A percentile compares a stretch with the other conserved stretches of the same genome.
Evolutionary conservation across 139 green algal species (phyloP).

Genomic region (Chlamydomonas incerta): DNA sequence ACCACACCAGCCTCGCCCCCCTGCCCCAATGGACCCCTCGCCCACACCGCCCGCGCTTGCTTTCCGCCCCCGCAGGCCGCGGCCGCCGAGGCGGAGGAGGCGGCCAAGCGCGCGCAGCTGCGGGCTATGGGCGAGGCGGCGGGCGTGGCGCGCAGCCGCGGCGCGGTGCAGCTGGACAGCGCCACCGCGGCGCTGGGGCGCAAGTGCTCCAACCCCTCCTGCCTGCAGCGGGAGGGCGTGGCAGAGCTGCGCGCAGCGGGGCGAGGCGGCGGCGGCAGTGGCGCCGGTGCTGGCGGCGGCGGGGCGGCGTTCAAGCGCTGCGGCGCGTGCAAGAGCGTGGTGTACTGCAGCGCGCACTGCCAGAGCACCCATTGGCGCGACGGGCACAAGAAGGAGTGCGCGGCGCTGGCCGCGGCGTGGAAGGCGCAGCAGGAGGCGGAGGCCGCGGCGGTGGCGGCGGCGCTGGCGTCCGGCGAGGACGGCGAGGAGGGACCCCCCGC

Average conservation of each 20-base stretch:
- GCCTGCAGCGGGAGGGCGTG: conserved; percentile 41
- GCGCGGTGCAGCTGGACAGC: conserved; percentile 27
- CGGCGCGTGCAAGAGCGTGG: conserved; percentile 50
- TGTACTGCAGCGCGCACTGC: conserved; percentile 51
- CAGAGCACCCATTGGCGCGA: conserved; percentile 52
- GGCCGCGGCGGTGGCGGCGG: background rate
- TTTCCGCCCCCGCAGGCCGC: background rate
- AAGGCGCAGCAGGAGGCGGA: conserved; percentile 14
- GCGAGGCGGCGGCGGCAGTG: background rate
- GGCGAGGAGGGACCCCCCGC: too few species aligned
- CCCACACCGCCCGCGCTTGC: background rate
- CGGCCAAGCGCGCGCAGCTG: conserved; percentile 29
- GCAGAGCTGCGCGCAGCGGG: background rate
- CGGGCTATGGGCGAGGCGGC: conserved; percentile 38
- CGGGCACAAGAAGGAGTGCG: conserved; percentile 50
- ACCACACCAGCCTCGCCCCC: background rate
- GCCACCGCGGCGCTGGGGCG: conserved; percentile 40
- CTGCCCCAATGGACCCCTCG: too few species aligned
- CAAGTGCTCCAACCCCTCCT: conserved; percentile 44
- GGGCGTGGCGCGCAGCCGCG: conserved; percentile 39
- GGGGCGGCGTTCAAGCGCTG: conserved; percentile 54
- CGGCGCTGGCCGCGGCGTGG: conserved; percentile 31
- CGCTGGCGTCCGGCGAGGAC: background rate
- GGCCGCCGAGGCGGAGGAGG: conserved; percentile 13
- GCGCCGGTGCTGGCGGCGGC: background rate